Percentiles rank a stretch among this genome's conserved stretches.
Evolutionary conservation across 2,329 filamentous ascomycete genomes (phyloP).

Genomic region (Exophiala sp.): DNA sequence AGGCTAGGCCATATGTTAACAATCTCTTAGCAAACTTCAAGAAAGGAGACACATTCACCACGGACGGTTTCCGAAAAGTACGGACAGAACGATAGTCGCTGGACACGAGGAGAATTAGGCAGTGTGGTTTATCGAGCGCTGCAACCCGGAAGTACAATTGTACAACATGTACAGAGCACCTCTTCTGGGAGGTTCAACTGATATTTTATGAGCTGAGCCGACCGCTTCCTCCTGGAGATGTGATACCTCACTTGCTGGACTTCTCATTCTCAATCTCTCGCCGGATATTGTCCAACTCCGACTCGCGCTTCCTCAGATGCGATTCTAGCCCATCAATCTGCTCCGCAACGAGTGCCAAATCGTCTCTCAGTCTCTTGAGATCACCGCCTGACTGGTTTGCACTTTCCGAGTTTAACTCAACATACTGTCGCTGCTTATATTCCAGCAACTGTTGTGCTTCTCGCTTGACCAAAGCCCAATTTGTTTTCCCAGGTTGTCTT

Average conservation of each 20-base stretch:
- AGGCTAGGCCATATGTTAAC: constrained; percentile 8
- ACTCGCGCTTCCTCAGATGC: constrained; percentile 74
- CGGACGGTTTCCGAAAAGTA: constrained; percentile 29
- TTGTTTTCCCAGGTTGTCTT: constrained; percentile 44
- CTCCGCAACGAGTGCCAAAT: constrained; percentile 85
- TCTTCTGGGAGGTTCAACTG: constrained; percentile 5
- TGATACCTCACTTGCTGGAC: constrained; percentile 40
- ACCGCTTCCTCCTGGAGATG: background rate
- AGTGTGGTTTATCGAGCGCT: constrained; percentile 3
- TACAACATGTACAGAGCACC: constrained; percentile 20
- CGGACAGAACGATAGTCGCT: constrained; percentile 25
- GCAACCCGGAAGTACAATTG: constrained; percentile 18
- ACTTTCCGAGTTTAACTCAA: constrained; percentile 63
- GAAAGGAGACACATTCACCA: constrained; percentile 24
- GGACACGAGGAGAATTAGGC: background rate
- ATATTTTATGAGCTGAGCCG: background rate
- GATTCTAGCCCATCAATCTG: constrained; percentile 87
- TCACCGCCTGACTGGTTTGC: constrained; percentile 63
- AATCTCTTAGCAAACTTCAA: constrained; percentile 28
- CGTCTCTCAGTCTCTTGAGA: constrained; percentile 75
- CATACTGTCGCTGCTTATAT: constrained; percentile 80
- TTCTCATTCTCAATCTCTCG: constrained; percentile 86
- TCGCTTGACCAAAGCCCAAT: constrained; percentile 87
- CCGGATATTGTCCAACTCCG: constrained; percentile 70
- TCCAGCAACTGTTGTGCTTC: constrained; percentile 92